These are phyloP conservation scores for Aspergillus mulundensis DNA, from an alignment of 495 filamentous ascomycete genomes.

Conservation along the genomic window DNA sequence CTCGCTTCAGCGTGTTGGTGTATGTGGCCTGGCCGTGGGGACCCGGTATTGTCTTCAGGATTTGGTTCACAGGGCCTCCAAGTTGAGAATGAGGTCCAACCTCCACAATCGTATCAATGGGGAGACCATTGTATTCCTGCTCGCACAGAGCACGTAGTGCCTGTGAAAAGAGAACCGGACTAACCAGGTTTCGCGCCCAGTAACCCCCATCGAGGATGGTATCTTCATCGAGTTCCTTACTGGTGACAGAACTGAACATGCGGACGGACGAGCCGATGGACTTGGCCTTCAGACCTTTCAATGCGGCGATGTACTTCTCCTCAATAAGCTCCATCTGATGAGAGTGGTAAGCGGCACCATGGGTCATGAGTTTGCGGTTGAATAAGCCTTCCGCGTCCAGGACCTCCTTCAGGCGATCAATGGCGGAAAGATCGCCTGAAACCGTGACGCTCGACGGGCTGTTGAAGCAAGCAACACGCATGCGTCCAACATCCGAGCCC, in stretches of 20 bases:
- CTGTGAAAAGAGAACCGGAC: slow-evolving; percentile 16
- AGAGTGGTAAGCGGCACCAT: slow-evolving; percentile 10
- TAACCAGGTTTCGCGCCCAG: slow-evolving; percentile 17
- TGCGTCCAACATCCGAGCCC: slow-evolving; percentile 5
- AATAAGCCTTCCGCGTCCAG: slow-evolving; percentile 7
- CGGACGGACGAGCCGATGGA: not conserved
- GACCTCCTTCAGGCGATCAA: slow-evolving; percentile 3
- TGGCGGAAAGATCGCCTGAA: slow-evolving; percentile 4
- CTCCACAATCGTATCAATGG: slow-evolving; percentile 3
- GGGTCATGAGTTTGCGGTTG: slow-evolving; percentile 12
- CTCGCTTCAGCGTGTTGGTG: slow-evolving; percentile 9
- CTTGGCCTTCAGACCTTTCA: slow-evolving; percentile 1
- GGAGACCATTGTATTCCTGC: slow-evolving; percentile 1
- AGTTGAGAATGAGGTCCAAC: slow-evolving; percentile 13
- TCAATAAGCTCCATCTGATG: slow-evolving; percentile 12
- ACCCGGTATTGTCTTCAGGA: not conserved
- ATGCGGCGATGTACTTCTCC: not conserved
- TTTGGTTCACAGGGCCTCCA: slow-evolving; percentile 10
- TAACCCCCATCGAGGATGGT: slow-evolving; percentile 20
- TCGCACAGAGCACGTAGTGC: slow-evolving; percentile 4
- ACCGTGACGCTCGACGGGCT: slow-evolving; percentile 12
- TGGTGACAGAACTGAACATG: slow-evolving; percentile 12
- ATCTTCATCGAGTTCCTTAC: slow-evolving; percentile 1
- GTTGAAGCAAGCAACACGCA: slow-evolving; percentile 13
- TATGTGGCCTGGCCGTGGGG: slow-evolving; percentile 4